phyloP scores from a whole-genome alignment of 2,329 filamentous ascomycete genomes.

The Massarina eburnea region DNA sequence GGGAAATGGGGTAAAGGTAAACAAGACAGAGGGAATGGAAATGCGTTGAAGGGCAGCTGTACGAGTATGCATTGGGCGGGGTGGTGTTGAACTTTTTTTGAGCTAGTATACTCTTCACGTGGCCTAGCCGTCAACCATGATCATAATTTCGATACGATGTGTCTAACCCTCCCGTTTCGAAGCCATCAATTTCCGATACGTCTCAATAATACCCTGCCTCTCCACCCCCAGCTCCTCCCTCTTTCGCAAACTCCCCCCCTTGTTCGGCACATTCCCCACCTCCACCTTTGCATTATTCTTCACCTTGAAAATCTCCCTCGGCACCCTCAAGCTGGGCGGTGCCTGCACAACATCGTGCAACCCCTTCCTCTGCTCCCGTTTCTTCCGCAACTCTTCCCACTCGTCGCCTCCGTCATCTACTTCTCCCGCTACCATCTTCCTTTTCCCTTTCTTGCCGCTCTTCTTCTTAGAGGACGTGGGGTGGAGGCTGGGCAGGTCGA shows the following conservation, averaged over 20 bases:
- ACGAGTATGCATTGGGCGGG: too few species aligned
- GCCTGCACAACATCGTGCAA: slow-evolving; percentile 67
- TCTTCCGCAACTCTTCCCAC: slow-evolving; percentile 70
- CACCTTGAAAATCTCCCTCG: slow-evolving; percentile 65
- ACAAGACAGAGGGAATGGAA: too few species aligned
- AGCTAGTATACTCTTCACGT: too few species aligned
- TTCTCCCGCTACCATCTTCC: slow-evolving; percentile 53
- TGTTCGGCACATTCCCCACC: slow-evolving; percentile 68
- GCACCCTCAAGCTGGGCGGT: slow-evolving; percentile 70
- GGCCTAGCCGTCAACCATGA: neutral
- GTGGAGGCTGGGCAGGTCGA: slow-evolving; percentile 60
- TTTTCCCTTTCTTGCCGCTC: slow-evolving; percentile 52
- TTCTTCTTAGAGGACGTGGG: slow-evolving; percentile 54
- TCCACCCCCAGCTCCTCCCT: slow-evolving; percentile 73
- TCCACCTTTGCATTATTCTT: slow-evolving; percentile 66
- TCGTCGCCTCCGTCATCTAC: slow-evolving; percentile 67
- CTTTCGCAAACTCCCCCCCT: slow-evolving; percentile 69
- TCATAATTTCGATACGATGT: neutral
- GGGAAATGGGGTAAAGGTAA: too few species aligned
- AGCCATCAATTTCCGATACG: slow-evolving; percentile 70
- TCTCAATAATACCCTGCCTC: slow-evolving; percentile 70
- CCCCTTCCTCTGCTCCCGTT: slow-evolving; percentile 57
- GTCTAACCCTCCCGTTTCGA: slow-evolving; percentile 22
- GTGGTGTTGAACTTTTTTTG: too few species aligned
- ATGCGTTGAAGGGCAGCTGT: too few species aligned